phyloP scores from a whole-genome alignment of 306 rosid species.

The Rosa rugosa region DNA sequence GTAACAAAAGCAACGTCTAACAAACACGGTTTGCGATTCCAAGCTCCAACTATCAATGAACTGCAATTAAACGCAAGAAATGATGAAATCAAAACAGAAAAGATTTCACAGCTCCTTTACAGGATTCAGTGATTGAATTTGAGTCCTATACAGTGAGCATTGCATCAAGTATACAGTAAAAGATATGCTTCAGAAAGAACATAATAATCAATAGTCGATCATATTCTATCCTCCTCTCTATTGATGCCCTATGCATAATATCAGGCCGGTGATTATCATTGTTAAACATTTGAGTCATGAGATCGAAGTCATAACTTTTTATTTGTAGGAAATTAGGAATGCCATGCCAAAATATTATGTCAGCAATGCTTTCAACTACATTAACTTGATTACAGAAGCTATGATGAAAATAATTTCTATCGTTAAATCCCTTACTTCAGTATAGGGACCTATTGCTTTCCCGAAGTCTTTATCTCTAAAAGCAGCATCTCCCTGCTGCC shows the following conservation, averaged over 20 bases:
- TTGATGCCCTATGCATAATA: too few relatives aligned
- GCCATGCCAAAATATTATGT: neutral
- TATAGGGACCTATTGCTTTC: slow-evolving; percentile 61
- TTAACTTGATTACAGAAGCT: neutral
- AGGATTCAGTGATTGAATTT: too few relatives aligned
- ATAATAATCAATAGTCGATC: too few relatives aligned
- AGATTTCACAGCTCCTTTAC: neutral
- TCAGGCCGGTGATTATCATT: too few relatives aligned
- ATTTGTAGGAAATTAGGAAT: neutral
- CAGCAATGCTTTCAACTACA: neutral
- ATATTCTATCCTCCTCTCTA: too few relatives aligned
- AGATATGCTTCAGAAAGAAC: neutral
- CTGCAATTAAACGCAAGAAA: slow-evolving; percentile 39
- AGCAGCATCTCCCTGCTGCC: slow-evolving; percentile 79
- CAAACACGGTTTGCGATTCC: slow-evolving; percentile 70
- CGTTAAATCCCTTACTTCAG: slow-evolving; percentile 58
- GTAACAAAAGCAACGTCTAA: slow-evolving; percentile 85
- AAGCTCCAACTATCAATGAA: slow-evolving; percentile 72
- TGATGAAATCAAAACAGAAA: neutral
- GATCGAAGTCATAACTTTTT: neutral
- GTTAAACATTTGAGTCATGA: neutral
- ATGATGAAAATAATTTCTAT: neutral
- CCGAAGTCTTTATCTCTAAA: slow-evolving; percentile 71
- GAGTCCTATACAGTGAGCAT: too few relatives aligned
- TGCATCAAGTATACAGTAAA: too few relatives aligned